Evolutionary conservation across 2,329 filamentous ascomycete species (phyloP).

Genomic region (Clonostachys sp.): DNA sequence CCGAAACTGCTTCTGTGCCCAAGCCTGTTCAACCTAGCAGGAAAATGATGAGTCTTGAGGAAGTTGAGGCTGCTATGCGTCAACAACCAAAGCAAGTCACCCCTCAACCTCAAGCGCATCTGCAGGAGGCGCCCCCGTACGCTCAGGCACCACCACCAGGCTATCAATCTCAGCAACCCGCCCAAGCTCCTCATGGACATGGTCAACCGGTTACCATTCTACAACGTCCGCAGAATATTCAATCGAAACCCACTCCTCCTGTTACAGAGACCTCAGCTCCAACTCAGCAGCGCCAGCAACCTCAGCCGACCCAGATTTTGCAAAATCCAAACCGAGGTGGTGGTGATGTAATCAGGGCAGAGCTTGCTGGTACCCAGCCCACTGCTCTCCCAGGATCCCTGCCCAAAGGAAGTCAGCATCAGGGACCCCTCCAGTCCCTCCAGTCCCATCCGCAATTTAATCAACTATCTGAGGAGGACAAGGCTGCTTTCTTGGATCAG

Average conservation of each 20-base stretch:
- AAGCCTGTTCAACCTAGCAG: constrained; percentile 21
- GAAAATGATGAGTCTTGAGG: constrained; percentile 93
- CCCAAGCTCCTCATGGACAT: constrained; percentile 22
- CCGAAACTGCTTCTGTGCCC: constrained; percentile 19
- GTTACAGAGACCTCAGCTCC: constrained; percentile 9
- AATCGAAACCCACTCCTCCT: constrained; percentile 23
- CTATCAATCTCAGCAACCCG: constrained; percentile 8
- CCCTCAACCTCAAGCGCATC: constrained; percentile 18
- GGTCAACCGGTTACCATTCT: constrained; percentile 50
- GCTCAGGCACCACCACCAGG: constrained; percentile 10
- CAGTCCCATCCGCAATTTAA: constrained; percentile 43
- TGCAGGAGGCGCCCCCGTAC: constrained; percentile 20
- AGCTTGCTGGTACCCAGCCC: constrained; percentile 27
- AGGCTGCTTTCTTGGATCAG: constrained; percentile 77
- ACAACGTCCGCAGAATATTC: constrained; percentile 43
- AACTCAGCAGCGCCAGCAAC: constrained; percentile 27
- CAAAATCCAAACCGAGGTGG: constrained; percentile 71
- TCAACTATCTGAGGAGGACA: constrained; percentile 78
- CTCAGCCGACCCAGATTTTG: constrained; percentile 67
- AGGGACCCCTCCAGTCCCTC: constrained; percentile 40
- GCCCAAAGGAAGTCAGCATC: constrained; percentile 28
- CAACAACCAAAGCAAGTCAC: constrained; percentile 55
- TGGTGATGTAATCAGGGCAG: constrained; percentile 34
- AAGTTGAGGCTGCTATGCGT: constrained; percentile 92
- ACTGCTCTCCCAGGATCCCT: no score